Base-by-base conservation (phyloP, 2,329 filamentous ascomycete genomes). In the Epichloe sibirici region DNA sequence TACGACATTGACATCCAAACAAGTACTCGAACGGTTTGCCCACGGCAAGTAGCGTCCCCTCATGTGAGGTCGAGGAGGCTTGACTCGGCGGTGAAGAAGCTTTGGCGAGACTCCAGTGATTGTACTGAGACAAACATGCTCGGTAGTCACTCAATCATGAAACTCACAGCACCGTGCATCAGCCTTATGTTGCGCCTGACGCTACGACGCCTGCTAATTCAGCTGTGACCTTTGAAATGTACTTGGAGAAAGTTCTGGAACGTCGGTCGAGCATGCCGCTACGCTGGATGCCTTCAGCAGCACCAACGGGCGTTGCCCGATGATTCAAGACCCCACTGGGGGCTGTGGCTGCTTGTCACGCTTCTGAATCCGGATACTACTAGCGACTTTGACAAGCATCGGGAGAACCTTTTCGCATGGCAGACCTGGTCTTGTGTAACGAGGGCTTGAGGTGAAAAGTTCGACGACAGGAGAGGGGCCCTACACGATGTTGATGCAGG, bases 371-470 rank as follows among this genome's bases (percentile, higher is more conserved):
- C 13, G 49, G 52, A 39, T 48, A 51, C 52, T 46, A 38, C 45
- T 54, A 51, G 52, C 52, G 52, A 54, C 45, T 23, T 48, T 37
- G 52, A 40, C 45, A 48, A 44, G 45, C 52, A 54, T 45, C 25
- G 49, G 39, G 40, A 49, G 45, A 51, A 38, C 45, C 35, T 39
- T 31, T 43, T 45, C 28, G 49, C 52, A 45, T 51, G 52, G 52
- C 49, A 25, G 42, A 49, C 49, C 45, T 43, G 47, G 49, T 35
- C 34, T 51, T 51, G 52, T 54, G 52, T 46, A 42, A 51, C 52
- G 12, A 40, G 13, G 42, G 42, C 31, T 40, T 31, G 28, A 45
- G 34, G 39, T 40, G 52, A 44, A 39, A 35, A 53, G 42, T 35
- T 34, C 7, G 42, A 17, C 21, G 23, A 23, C 34, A 38, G 39